Base-by-base conservation (phyloP, 2,329 filamentous ascomycete species). In the Exserohilum rostratum region DNA sequence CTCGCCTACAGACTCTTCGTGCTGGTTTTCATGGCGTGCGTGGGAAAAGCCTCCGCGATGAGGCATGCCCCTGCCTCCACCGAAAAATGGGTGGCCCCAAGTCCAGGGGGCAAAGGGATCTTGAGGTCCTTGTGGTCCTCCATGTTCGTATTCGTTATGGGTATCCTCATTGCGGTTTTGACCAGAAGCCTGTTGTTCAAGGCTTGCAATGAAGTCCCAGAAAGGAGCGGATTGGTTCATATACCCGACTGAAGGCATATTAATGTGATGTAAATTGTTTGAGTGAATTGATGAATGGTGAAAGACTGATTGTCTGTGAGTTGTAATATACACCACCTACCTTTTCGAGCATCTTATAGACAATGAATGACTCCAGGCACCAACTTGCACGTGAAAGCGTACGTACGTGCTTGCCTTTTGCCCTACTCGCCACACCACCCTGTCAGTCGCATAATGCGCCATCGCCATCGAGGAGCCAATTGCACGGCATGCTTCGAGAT, bases 141-240 rank as follows among this genome's bases (percentile, higher is more conserved):
- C 60, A 37, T 62, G 68, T 33, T 64, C 61, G 46, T 57, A 64
- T 37, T 67, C 62, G 30, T 55, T 64, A 34, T 67, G 62, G 25
- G 60, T 61, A 12, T 70, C 58, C 18, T 66, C 61, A 49, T 67
- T 67, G 45, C 65, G 69, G 46, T 74, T 70, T 57, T 71, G 72
- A 44, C 69, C 67, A 57, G 81, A 55, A 49, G 75, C 77, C 68
- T 77, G 72, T 49, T 79, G 73, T 60, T 85, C 82, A 11, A 85
- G 74, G 57, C 72, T 75, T 47, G 80, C 77, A 48, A 85, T 62
- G 55, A 81, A 82, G 68, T 85, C 82, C 83, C 83, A 85, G 67
- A 85, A 83, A 46, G 82, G 80, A 63, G 79, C 77, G 4, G 77
- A 77, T 50, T 79, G 76, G 54, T 84, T 83, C 74, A 83, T 78